phyloP scores from a whole-genome alignment of 352 stramenopile species.

The Globisporangium solare region DNA sequence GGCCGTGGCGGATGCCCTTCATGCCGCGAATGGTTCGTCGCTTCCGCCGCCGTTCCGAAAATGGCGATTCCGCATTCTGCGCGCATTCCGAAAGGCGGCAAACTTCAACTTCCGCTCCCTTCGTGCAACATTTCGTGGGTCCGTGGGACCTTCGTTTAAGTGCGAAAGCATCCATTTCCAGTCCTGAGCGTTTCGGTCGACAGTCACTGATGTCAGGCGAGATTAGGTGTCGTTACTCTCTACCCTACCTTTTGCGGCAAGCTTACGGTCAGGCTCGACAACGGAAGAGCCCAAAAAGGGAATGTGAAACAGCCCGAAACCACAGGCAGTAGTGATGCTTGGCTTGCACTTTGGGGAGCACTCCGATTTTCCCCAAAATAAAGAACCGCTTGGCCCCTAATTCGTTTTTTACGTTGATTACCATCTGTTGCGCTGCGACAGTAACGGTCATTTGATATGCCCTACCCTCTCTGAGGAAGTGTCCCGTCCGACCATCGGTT shows the following conservation, averaged over 20 bases:
- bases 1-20: slow-evolving; percentile 7
- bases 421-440: background rate
- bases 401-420: background rate
- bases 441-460: background rate
- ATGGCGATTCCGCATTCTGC: slow-evolving; percentile 5
- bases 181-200: background rate
- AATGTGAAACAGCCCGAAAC: background rate
- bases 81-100: slow-evolving; percentile 4
- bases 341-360: background rate
- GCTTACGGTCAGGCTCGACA: background rate
- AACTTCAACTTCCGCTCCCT: slow-evolving; percentile 6
- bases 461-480: background rate
- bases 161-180: background rate
- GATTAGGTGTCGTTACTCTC: background rate
- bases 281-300: background rate
- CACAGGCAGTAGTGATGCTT: background rate
- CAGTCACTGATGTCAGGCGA: background rate
- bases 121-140: background rate
- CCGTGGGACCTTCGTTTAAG: background rate
- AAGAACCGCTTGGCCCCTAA: background rate
- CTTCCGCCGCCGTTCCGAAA: slow-evolving; percentile 1
- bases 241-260: background rate
- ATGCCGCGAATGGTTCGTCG: background rate
- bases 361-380: background rate
- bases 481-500: background rate